Evolutionary conservation across 495 filamentous ascomycete species (phyloP).

Genomic region (Rusavskia elegans): DNA sequence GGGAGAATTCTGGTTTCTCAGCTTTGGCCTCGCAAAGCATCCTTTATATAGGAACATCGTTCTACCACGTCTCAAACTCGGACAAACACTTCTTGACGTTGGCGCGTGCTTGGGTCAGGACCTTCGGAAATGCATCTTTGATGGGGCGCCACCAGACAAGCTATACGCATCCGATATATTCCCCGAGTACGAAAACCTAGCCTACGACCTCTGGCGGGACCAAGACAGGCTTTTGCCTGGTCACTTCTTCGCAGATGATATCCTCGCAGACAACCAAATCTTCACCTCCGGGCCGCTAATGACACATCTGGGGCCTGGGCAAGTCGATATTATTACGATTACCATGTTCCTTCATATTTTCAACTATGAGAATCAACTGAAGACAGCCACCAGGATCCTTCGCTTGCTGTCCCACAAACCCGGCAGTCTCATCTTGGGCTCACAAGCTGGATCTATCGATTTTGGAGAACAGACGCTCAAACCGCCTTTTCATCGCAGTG

Average conservation of each 20-base stretch:
- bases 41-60: slow-evolving; percentile 12
- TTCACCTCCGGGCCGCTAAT: slow-evolving; percentile 11
- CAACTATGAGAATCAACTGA: slow-evolving; percentile 13
- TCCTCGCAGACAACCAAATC: slow-evolving; percentile 9
- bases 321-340: slow-evolving; percentile 12
- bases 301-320: slow-evolving; percentile 9
- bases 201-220: slow-evolving; percentile 13
- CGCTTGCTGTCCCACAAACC: slow-evolving; percentile 12
- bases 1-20: slow-evolving; percentile 25
- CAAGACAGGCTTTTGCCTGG: slow-evolving; percentile 3
- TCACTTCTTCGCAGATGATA: slow-evolving; percentile 12
- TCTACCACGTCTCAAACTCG: slow-evolving; percentile 9
- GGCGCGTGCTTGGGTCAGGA: slow-evolving; percentile 16
- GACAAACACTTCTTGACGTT: slow-evolving; percentile 12
- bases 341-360: slow-evolving; percentile 17
- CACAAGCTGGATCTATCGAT: slow-evolving; percentile 9
- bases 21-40: slow-evolving; percentile 14
- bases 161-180: slow-evolving; percentile 14
- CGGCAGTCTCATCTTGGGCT: slow-evolving; percentile 11
- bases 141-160: slow-evolving; percentile 10
- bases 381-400: slow-evolving; percentile 12
- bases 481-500: slow-evolving; percentile 10
- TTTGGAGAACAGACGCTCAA: slow-evolving; percentile 10
- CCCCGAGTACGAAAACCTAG: slow-evolving; percentile 10
- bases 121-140: slow-evolving; percentile 14